These are phyloP conservation scores for Nannochloropsis granulata DNA, from an alignment of 108 stramenopile genomes.

Conservation along the genomic window DNA sequence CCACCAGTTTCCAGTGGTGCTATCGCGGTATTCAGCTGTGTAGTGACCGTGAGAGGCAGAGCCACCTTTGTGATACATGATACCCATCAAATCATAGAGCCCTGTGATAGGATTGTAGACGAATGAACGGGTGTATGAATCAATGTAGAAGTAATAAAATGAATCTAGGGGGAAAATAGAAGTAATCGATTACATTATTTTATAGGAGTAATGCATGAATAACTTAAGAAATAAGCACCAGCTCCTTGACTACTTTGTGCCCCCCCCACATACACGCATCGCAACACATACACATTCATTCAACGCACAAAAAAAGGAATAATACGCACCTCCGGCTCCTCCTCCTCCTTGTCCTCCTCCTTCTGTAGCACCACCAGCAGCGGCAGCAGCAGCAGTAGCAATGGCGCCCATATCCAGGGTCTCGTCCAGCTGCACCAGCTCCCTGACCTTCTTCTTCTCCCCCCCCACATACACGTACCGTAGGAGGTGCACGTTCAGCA, in stretches of 20 bases:
- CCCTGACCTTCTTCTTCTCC: constrained; percentile 20
- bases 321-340: too few relatives aligned
- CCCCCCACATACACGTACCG: constrained; percentile 23
- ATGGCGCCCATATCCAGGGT: constrained; percentile 5
- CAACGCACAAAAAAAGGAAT: too few relatives aligned
- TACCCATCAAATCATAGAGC: constrained; percentile 11
- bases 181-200: background rate
- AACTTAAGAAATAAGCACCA: background rate
- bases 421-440: background rate
- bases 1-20: background rate
- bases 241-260: background rate
- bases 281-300: too few relatives aligned
- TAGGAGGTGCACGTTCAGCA: constrained; percentile 27
- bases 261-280: too few relatives aligned
- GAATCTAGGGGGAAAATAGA: background rate
- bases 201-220: background rate
- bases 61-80: constrained; percentile 27
- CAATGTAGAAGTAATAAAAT: background rate
- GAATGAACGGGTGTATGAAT: background rate
- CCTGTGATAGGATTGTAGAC: background rate
- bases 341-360: too few relatives aligned
- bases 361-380: too few relatives aligned
- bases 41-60: constrained; percentile 16
- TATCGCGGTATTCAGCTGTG: constrained; percentile 2
- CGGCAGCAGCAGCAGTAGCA: too few relatives aligned